phyloP scores from a whole-genome alignment of 2,329 filamentous ascomycete species.

The Neonectria magnoliae region DNA sequence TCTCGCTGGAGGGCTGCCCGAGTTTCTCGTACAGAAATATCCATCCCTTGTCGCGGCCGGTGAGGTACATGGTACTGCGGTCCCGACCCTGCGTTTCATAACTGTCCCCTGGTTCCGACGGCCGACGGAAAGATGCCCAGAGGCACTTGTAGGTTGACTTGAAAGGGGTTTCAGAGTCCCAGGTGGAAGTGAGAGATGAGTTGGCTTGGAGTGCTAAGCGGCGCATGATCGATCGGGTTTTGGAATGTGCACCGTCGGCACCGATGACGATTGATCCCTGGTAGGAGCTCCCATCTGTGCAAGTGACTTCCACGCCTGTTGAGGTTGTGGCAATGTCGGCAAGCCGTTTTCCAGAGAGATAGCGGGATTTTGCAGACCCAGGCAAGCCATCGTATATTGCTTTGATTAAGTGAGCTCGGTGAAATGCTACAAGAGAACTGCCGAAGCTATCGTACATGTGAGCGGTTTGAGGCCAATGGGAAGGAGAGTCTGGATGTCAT shows the following conservation, averaged over 20 bases:
- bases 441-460: no score
- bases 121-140: conserved; percentile 43
- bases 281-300: conserved; percentile 31
- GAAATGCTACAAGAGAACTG: no score
- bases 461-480: no score
- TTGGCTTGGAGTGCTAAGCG: conserved; percentile 1
- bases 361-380: conserved; percentile 16
- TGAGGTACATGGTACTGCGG: conserved; percentile 43
- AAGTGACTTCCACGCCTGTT: conserved; percentile 28
- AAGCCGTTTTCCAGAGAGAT: conserved; percentile 25
- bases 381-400: conserved; percentile 12
- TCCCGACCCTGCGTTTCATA: conserved; percentile 43
- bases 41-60: conserved; percentile 43
- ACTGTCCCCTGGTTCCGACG: conserved; percentile 31
- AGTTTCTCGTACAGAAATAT: conserved; percentile 49
- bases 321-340: conserved; percentile 22
- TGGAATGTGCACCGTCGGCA: conserved; percentile 35
- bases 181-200: not conserved
- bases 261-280: conserved; percentile 34
- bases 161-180: conserved; percentile 11
- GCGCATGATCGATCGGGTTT: conserved; percentile 27
- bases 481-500: no score
- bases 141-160: conserved; percentile 15
- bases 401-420: conserved; percentile 20
- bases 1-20: not conserved